Evolutionary conservation across 352 stramenopile genomes (phyloP).

Genomic region (Globisporangium yorkense): DNA sequence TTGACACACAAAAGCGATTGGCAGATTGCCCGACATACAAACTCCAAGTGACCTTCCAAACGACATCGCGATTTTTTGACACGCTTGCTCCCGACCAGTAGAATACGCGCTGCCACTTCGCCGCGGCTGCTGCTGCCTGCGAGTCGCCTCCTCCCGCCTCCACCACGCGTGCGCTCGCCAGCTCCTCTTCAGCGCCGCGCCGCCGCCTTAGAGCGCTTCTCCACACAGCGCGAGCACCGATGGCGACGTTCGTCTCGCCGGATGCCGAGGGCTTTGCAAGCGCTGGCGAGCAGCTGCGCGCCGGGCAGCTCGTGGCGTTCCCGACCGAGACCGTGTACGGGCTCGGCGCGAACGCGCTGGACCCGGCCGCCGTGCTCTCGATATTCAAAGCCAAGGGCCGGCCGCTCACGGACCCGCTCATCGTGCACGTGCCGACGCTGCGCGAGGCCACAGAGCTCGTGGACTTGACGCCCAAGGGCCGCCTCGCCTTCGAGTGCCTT

Average conservation of each 20-base stretch:
- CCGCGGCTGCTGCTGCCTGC: too few relatives aligned
- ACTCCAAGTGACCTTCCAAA: too few relatives aligned
- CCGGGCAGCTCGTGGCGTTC: conserved; percentile 90
- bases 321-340: conserved; percentile 99
- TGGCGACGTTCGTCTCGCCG: conserved; percentile 28
- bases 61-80: too few relatives aligned
- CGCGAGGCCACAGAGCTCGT: conserved; percentile 88
- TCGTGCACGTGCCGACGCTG: conserved; percentile 94
- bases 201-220: not conserved
- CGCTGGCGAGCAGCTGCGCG: conserved; percentile 61
- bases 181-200: not conserved
- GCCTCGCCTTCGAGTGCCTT: conserved; percentile 77
- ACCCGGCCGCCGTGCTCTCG: conserved; percentile 89
- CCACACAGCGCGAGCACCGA: not conserved
- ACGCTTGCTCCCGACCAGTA: too few relatives aligned
- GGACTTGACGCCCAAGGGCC: conserved; percentile 60
- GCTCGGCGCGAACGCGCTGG: conserved; percentile 95
- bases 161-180: not conserved
- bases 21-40: too few relatives aligned
- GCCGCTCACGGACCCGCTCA: conserved; percentile 96
- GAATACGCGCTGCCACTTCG: too few relatives aligned
- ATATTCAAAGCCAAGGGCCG: conserved; percentile 96
- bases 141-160: too few relatives aligned
- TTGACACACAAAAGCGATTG: too few relatives aligned
- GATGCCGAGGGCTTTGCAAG: conserved; percentile 37